These are phyloP conservation scores for Plenodomus biglobosus DNA, from an alignment of 2,329 filamentous ascomycete species.

Conservation along the genomic window DNA sequence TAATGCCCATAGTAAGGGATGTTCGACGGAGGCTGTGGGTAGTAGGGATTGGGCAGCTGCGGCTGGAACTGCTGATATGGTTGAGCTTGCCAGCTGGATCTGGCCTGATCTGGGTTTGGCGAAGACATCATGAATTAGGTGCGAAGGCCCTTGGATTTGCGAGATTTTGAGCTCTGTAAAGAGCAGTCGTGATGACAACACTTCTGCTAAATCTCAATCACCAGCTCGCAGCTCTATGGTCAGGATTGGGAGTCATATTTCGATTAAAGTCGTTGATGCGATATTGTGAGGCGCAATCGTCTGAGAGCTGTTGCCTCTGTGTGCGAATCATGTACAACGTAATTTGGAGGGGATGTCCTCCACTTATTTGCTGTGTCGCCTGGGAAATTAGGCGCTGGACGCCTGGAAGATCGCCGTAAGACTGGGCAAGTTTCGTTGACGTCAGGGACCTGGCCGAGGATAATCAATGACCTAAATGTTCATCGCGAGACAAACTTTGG, in stretches of 20 bases:
- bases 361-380: not conserved
- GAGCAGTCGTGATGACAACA: not conserved
- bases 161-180: not conserved
- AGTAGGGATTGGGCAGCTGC: conserved; percentile 8
- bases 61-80: conserved; percentile 10
- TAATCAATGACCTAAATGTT: not conserved
- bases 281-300: not conserved
- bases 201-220: not conserved
- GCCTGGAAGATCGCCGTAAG: conserved; percentile 12
- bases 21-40: conserved; percentile 9
- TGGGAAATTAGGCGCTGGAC: conserved; percentile 3
- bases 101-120: not conserved
- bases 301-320: not conserved
- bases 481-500: too few species aligned
- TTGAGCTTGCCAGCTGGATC: conserved; percentile 8
- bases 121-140: not conserved
- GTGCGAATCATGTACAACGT: not conserved
- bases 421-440: conserved; percentile 1
- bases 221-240: too few species aligned
- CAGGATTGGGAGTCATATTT: too few species aligned
- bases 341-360: too few species aligned
- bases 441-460: not conserved
- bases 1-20: conserved; percentile 6
- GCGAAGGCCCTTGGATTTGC: not conserved
- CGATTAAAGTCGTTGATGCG: conserved; percentile 1